Evolutionary conservation across 2,329 filamentous ascomycete species (phyloP).

Genomic region (Fusarium brevicatenulatum): DNA sequence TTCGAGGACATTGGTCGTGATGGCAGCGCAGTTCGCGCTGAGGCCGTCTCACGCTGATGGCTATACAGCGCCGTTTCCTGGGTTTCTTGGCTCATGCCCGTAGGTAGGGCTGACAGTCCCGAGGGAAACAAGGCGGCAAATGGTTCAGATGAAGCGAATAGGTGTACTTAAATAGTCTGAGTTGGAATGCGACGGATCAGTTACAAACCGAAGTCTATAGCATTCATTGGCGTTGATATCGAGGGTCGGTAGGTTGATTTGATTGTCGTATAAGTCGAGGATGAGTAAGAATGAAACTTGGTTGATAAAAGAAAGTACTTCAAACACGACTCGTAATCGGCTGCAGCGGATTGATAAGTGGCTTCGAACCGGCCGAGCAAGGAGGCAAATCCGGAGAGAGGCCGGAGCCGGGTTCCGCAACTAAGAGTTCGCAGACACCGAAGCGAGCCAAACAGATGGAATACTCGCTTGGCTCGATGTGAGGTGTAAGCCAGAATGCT

Average conservation of each 20-base stretch:
- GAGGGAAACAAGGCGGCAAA: conserved; percentile 5
- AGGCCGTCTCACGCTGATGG: conserved; percentile 46
- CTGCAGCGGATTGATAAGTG: conserved; percentile 31
- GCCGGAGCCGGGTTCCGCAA: conserved; percentile 37
- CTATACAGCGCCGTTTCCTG: conserved; percentile 41
- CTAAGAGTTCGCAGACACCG: conserved; percentile 22
- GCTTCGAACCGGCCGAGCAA: conserved; percentile 32
- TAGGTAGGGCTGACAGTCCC: conserved; percentile 14
- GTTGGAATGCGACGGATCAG: conserved; percentile 25
- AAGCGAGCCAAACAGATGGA: conserved; percentile 25
- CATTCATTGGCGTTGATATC: conserved; percentile 36
- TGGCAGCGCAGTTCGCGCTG: conserved; percentile 51
- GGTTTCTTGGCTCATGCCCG: conserved; percentile 48
- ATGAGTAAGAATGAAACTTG: conserved; percentile 15
- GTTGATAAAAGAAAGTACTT: conserved; percentile 21
- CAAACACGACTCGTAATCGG: conserved; percentile 30
- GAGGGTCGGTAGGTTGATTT: conserved; percentile 11
- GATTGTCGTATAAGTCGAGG: conserved; percentile 7
- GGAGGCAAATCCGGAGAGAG: conserved; percentile 42
- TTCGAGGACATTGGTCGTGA: conserved; percentile 52
- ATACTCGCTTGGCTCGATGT: conserved; percentile 2
- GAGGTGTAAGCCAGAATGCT: conserved; percentile 16
- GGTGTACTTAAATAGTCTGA: conserved; percentile 1
- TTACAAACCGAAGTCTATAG: conserved; percentile 23
- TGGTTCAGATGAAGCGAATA: not conserved